Evolutionary conservation across 176 grass and related monocot species (phyloP).

Genomic region (Oryza longistaminata): DNA sequence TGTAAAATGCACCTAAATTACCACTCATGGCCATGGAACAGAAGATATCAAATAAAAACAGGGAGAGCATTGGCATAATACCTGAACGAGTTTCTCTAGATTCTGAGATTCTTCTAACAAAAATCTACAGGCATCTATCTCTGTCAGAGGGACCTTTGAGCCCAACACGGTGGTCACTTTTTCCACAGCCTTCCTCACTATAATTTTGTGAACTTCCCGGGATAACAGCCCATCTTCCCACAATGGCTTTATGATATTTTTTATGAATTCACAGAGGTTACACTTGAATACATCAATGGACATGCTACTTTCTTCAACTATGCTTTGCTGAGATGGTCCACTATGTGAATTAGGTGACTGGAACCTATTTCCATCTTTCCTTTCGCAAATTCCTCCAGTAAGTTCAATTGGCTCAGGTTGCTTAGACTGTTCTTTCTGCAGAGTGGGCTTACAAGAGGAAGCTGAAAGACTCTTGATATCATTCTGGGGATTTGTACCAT

Average conservation of each 20-base stretch:
- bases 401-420: conserved; percentile 4
- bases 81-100: conserved; percentile 44
- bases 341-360: conserved; percentile 38
- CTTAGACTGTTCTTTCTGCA: conserved; percentile 1
- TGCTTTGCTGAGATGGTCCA: background rate
- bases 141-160: conserved; percentile 13
- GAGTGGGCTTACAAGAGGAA: conserved; percentile 1
- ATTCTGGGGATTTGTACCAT: background rate
- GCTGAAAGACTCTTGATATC: conserved; percentile 16
- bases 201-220: conserved; percentile 38
- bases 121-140: conserved; percentile 17
- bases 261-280: conserved; percentile 46
- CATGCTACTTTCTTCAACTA: conserved; percentile 11
- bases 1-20: background rate
- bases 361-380: conserved; percentile 1
- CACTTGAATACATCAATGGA: conserved; percentile 34
- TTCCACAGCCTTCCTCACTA: conserved; percentile 45
- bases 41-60: background rate
- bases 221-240: conserved; percentile 45
- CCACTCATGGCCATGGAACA: background rate
- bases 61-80: background rate
- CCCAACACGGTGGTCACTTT: conserved; percentile 39
- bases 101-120: conserved; percentile 34
- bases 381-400: background rate
- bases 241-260: conserved; percentile 39